A percentile compares a stretch with the other conserved stretches of the same genome.
These are phyloP conservation scores for Colletotrichum melonis DNA, from an alignment of 2,329 filamentous ascomycete genomes.

Conservation along the genomic window DNA sequence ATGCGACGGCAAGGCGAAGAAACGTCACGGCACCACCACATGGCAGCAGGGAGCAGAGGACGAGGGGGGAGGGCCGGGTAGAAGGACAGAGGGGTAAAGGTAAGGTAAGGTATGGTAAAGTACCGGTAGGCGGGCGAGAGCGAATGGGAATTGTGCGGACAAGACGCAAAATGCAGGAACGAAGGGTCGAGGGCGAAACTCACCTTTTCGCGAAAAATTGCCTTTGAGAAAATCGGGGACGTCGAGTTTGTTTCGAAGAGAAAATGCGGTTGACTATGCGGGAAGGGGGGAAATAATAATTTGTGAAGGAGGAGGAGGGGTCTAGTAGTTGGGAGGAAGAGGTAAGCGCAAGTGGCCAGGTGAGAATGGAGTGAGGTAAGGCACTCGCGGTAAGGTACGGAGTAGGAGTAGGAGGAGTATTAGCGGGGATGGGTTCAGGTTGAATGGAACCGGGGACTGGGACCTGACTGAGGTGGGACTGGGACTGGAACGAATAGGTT, in stretches of 20 bases:
- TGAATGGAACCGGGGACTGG: too few species aligned
- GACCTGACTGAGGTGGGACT: too few species aligned
- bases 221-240: constrained; percentile 12
- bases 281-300: constrained; percentile 24
- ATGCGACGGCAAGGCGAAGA: not conserved
- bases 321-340: constrained; percentile 11
- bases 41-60: constrained; percentile 8
- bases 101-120: not conserved
- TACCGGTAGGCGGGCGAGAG: not conserved
- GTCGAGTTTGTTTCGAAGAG: constrained; percentile 20
- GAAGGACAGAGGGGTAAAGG: not conserved
- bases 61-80: not conserved
- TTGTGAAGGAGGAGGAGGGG: constrained; percentile 35
- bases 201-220: constrained; percentile 34
- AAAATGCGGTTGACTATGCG: constrained; percentile 19
- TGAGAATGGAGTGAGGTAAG: not conserved
- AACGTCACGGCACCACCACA: constrained; percentile 3
- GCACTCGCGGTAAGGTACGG: not conserved
- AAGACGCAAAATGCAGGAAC: constrained; percentile 14
- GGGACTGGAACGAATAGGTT: not conserved
- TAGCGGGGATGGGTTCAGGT: not conserved
- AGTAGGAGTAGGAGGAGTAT: too few species aligned
- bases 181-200: constrained; percentile 19
- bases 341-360: not conserved
- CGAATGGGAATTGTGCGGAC: not conserved